Evolutionary conservation across 106 monocot genomes (phyloP).

Genomic region (Iris macrosiphon): DNA sequence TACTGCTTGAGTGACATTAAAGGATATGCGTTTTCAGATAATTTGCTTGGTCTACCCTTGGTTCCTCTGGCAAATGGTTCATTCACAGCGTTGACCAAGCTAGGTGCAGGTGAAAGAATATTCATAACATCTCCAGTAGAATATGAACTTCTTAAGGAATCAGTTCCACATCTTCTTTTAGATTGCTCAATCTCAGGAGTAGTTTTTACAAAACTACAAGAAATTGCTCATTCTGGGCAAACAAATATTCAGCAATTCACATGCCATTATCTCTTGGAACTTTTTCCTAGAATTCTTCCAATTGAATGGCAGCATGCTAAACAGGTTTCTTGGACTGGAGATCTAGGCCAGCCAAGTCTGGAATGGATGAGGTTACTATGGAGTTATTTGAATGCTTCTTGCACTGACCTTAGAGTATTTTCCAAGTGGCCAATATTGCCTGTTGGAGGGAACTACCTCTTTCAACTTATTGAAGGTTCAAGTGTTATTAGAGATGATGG

Average conservation of each 20-base stretch:
- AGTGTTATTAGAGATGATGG: conserved; percentile 79
- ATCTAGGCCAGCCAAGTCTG: conserved; percentile 67
- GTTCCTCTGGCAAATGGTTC: conserved; percentile 81
- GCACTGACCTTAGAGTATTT: conserved; percentile 71
- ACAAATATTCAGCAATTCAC: conserved; percentile 66
- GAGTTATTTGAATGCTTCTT: conserved; percentile 75
- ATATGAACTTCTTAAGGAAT: conserved; percentile 72
- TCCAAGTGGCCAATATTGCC: conserved; percentile 87
- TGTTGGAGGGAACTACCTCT: conserved; percentile 49
- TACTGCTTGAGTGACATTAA: conserved; percentile 85
- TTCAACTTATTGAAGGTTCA: conserved; percentile 65
- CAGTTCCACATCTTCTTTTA: conserved; percentile 64
- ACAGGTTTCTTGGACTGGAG: conserved; percentile 56
- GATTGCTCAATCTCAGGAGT: conserved; percentile 51
- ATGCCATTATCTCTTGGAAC: conserved; percentile 67
- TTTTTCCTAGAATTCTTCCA: conserved; percentile 84
- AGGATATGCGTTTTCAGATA: conserved; percentile 28
- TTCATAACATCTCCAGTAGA: conserved; percentile 48
- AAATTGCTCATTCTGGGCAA: conserved; percentile 52
- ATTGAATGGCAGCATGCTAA: conserved; percentile 78
- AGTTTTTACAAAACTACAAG: conserved; percentile 44
- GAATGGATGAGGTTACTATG: conserved; percentile 87
- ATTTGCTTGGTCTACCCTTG: conserved; percentile 72
- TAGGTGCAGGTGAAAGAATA: conserved; percentile 75
- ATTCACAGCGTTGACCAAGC: conserved; percentile 51